Conservation (phyloP, 345 rosid genomes). For the Boechera divaricarpa region DNA sequence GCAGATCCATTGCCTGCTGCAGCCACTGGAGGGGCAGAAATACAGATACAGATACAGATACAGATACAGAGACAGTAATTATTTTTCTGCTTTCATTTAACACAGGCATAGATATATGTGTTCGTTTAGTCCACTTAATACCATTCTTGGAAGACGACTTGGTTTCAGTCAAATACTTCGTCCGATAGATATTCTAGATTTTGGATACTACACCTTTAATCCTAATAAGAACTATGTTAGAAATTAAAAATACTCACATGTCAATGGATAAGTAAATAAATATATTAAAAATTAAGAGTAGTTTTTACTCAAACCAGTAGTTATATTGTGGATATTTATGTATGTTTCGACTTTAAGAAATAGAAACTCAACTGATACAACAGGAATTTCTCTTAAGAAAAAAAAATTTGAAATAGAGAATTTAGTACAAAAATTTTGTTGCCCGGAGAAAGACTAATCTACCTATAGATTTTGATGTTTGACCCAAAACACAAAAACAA, state of each 20-base stretch:
- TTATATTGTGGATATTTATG: constrained; percentile 19
- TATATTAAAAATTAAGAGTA: not conserved
- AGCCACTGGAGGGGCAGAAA: constrained; percentile 30
- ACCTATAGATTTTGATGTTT: not conserved
- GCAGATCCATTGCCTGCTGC: constrained; percentile 35
- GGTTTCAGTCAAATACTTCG: constrained; percentile 41
- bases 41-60: constrained; percentile 30
- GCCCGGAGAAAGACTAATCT: not conserved
- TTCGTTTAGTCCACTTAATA: constrained; percentile 22
- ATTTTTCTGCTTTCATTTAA: constrained; percentile 17
- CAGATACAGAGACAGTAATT: constrained; percentile 31
- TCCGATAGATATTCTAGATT: not conserved
- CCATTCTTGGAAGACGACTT: constrained; percentile 35
- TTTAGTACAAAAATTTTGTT: not conserved
- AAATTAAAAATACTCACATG: constrained; percentile 10
- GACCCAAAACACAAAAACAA: not conserved
- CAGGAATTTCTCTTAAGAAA: not conserved
- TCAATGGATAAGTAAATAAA: not conserved
- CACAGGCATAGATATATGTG: constrained; percentile 25
- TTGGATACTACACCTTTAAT: not conserved
- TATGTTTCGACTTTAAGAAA: constrained; percentile 23
- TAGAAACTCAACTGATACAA: not conserved
- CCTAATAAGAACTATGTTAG: not conserved
- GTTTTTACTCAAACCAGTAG: not conserved
- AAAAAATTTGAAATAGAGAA: not conserved